Conservation (phyloP, 176 grass and related monocot genomes). For the Lolium rigidum region DNA sequence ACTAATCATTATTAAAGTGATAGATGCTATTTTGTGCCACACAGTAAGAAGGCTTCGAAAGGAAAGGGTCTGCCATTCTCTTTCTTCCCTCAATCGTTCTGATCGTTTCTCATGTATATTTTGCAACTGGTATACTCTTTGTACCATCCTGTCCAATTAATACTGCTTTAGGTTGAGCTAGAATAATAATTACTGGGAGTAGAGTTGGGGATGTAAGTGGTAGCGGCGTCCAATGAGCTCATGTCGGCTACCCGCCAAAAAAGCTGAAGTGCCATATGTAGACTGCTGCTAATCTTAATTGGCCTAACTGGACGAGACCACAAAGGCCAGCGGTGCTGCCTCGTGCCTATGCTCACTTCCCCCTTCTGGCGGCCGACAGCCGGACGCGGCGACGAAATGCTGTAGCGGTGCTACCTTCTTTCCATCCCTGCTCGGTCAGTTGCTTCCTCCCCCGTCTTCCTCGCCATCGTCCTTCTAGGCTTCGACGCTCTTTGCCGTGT, state of each 20-base stretch:
- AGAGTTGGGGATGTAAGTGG: background rate
- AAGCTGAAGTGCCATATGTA: background rate
- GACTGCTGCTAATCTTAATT: background rate
- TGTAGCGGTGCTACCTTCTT: background rate
- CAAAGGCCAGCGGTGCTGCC: background rate
- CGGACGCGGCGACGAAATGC: background rate
- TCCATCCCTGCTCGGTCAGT: background rate
- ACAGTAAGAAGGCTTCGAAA: background rate
- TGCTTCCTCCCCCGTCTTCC: background rate
- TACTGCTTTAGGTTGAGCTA: background rate
- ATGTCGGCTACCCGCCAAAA: background rate
- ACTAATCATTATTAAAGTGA: background rate
- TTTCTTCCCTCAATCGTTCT: no score
- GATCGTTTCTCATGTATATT: background rate
- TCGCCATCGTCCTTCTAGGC: background rate
- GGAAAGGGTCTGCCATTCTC: no score
- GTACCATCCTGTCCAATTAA: constrained; percentile 1
- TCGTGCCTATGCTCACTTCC: background rate
- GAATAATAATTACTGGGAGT: background rate
- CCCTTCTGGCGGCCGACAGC: background rate
- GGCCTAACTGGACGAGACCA: background rate
- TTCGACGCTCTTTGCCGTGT: background rate
- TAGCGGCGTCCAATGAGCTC: background rate
- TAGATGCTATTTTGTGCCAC: background rate
- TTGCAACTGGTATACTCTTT: background rate